Evolutionary conservation across 2,329 filamentous ascomycete genomes (phyloP).

Genomic region (Phialocephala sp.): DNA sequence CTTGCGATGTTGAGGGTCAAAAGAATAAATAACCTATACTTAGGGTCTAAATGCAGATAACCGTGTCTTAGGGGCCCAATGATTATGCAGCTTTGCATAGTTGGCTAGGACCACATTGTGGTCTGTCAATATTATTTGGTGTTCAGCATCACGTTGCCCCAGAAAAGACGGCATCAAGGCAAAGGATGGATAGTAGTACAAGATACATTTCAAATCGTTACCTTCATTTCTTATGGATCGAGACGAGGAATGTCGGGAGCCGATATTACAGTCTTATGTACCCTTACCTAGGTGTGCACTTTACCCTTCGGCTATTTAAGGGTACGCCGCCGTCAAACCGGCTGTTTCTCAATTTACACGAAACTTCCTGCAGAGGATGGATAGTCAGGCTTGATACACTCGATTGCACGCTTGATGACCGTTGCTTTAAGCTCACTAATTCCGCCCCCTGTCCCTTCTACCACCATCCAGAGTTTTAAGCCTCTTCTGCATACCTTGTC

Average conservation of each 20-base stretch:
- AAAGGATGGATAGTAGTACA: background rate
- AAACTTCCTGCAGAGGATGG: too few relatives aligned
- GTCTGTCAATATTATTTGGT: background rate
- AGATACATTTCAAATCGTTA: too few relatives aligned
- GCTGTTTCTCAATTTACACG: too few relatives aligned
- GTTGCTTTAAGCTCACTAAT: background rate
- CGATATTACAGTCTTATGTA: too few relatives aligned
- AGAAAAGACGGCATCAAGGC: background rate
- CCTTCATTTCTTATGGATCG: too few relatives aligned
- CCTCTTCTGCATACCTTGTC: slow-evolving; percentile 76
- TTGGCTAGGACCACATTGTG: background rate
- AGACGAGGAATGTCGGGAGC: too few relatives aligned
- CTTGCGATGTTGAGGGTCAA: background rate
- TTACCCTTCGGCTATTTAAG: too few relatives aligned
- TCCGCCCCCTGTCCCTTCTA: slow-evolving; percentile 46
- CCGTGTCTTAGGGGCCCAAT: background rate
- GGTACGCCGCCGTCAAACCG: too few relatives aligned
- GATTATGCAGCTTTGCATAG: background rate
- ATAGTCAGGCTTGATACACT: too few relatives aligned
- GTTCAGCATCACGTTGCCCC: background rate
- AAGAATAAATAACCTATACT: background rate
- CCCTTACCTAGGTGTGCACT: too few relatives aligned
- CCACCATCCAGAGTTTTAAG: slow-evolving; percentile 57
- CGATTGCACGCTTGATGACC: background rate
- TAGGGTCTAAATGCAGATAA: background rate